Evolutionary conservation across 2,329 filamentous ascomycete genomes (phyloP), one percentile per base, ranked within the genome.

Genomic region (Aureobasidium sp.): DNA sequence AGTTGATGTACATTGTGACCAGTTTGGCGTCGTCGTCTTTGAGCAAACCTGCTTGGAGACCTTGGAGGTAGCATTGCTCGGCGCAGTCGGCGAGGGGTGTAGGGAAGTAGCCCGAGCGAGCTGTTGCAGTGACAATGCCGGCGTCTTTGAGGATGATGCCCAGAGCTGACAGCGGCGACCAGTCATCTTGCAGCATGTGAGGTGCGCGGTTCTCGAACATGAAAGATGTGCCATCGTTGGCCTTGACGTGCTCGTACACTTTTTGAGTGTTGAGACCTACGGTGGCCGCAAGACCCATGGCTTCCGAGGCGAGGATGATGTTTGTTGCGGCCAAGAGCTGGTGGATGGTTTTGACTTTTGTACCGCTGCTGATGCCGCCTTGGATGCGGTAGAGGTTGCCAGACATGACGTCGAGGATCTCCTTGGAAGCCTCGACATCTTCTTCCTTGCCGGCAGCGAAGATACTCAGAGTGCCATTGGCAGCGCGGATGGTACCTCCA

Each of bases 381-480:
- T 70, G 64, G 7, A 80, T 74, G 16, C 72, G 68, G 61, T 77
- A 79, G 8, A 90, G 70, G 64, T 86, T 87, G 11, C 79, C 79
- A 1, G 84, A 79, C 73, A 90, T 79, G 59, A 79, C 78, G 49
- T 80, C 72, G 2, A 90, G 73, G 1, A 89, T 68, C 42, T 74
- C 76, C 19, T 73, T 74, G 0, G 77, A 83, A 54, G 77, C 78
- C 29, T 75, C 71, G 2, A 88, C 68, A 24, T 67, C 58, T 4
- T 80, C 79, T 2, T 72, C 74, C 1, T 78, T 74, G 0, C 78
- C 71, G 0, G 76, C 84, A 0, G 84, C 84, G 79, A 90, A 88
- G 63, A 90, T 89, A 6, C 84, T 86, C 37, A 90, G 70, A 0
- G 85, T 87, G 3, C 86, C 86, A 44, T 85, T 78, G 0, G 83